phyloP scores from a whole-genome alignment of 1,284 basidiomycete genomes.

The Athelia psychrophila region DNA sequence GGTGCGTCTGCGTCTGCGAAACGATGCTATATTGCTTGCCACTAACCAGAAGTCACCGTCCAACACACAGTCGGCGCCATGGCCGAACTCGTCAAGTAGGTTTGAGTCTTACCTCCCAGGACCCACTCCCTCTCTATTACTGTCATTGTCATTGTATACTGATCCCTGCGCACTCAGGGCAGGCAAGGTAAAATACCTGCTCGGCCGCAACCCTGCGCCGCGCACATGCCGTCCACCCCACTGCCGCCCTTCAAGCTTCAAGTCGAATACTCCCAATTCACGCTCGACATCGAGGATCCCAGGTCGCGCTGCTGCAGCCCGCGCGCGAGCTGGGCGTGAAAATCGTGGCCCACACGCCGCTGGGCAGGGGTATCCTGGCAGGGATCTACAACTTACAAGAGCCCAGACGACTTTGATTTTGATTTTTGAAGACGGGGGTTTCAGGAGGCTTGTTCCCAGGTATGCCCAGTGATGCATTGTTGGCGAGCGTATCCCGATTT shows the following conservation, averaged over 20 bases:
- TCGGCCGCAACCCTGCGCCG: no score
- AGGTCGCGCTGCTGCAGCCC: conserved; percentile 32
- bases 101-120: no score
- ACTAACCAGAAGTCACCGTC: not conserved
- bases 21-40: not conserved
- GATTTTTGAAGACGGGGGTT: conserved; percentile 44
- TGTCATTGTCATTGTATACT: no score
- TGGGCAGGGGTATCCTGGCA: conserved; percentile 40
- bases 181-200: no score
- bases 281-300: conserved; percentile 38
- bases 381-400: conserved; percentile 42
- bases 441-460: conserved; percentile 26
- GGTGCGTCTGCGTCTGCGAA: conserved; percentile 7
- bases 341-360: conserved; percentile 42
- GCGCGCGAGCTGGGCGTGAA: conserved; percentile 34
- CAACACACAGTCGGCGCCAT: conserved; percentile 31
- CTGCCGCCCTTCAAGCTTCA: conserved; percentile 50
- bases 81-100: conserved; percentile 34
- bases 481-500: no score
- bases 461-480: conserved; percentile 6
- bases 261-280: conserved; percentile 51
- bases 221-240: conserved; percentile 45
- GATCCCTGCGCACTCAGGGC: conserved; percentile 16
- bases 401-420: conserved; percentile 39
- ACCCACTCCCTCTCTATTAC: no score